Evolutionary conservation across 2,329 filamentous ascomycete species (phyloP), one percentile per base, ranked within the genome.

Genomic region (Sarocladiaceae sp.): DNA sequence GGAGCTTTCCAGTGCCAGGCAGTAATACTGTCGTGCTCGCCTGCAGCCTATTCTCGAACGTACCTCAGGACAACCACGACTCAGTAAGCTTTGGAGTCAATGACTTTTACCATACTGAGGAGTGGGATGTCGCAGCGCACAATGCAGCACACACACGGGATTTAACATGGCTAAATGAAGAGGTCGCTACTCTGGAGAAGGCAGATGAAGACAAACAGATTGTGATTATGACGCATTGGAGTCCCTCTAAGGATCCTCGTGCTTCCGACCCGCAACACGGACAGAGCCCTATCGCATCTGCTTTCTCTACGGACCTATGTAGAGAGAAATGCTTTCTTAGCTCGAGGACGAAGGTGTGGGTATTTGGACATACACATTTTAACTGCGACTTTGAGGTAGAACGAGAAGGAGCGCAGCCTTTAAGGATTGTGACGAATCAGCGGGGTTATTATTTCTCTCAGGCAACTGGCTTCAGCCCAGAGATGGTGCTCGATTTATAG

Each of bases 41-140:
- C 11, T 68, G 66, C 54, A 70, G 72, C 2, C 65, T 83, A 2
- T 79, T 77, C 63, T 82, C 79, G 0, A 52, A 60, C 8, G 63
- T 83, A 23, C 66, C 69, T 1, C 51, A 65, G 0, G 59, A 66
- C n/a, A 64, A 71, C 6, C 56, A 59, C 7, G 62, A 67, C 29
- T 58, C 53, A 0, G 71, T 82, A 13, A 69, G 67, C 46, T 59
- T 70, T 31, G 66, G 72, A 0, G 56, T 82, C 8, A 77, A 77
- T 40, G 78, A 82, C 63, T 83, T 82, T 55, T 77, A 71, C 56
- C 58, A 71, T 1, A 79, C 70, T n/a, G 42, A 59, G 1, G 60
- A 66, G 4, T 76, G 74, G 72, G 60, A 63, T 12, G 56, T 72
- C 1, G 59, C 63, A 1, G 25, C 58, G 17, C 74, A 77, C 58